A percentile compares a stretch with the other conserved stretches of the same genome.
Conservation (phyloP, 768 basidiomycete species). For the Clavulina sp. region DNA sequence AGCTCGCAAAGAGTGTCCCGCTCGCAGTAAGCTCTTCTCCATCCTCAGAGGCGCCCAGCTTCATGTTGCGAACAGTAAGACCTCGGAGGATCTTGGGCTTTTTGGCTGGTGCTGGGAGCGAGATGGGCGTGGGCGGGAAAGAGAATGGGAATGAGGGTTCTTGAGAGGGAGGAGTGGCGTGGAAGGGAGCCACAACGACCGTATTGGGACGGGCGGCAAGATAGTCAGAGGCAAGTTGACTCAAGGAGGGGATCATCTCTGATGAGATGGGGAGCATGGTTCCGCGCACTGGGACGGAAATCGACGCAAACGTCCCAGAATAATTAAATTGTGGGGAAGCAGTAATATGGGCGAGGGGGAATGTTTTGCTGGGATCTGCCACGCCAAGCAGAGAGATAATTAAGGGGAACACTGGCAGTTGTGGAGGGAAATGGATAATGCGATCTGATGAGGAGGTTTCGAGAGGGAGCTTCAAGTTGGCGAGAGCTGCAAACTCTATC, state of each 20-base stretch:
- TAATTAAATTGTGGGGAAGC: not conserved
- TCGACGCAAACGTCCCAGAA: conserved; percentile 1
- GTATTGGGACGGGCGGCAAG: conserved; percentile 21
- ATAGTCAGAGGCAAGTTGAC: conserved; percentile 17
- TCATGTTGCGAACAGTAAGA: conserved; percentile 64
- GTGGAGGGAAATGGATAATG: conserved; percentile 1
- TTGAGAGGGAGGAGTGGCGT: conserved; percentile 41
- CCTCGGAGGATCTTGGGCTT: conserved; percentile 49
- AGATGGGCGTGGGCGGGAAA: conserved; percentile 31
- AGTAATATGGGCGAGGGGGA: not conserved
- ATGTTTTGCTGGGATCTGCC: not conserved
- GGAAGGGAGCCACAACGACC: too few species aligned
- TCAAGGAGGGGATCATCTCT: conserved; percentile 2
- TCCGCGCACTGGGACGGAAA: conserved; percentile 6
- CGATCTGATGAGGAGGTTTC: not conserved
- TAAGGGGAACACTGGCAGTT: conserved; percentile 2
- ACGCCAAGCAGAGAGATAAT: not conserved
- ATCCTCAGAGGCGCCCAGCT: conserved; percentile 26
- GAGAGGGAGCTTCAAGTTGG: not conserved
- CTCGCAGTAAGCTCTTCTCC: conserved; percentile 37
- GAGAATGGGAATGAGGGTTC: conserved; percentile 37
- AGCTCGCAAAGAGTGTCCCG: conserved; percentile 44
- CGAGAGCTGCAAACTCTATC: not conserved
- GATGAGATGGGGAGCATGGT: conserved; percentile 4
- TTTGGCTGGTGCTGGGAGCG: conserved; percentile 49